Percentiles rank a stretch among this genome's conserved stretches.
Conservation (phyloP, 2,329 filamentous ascomycete genomes). For the Alternaria novae-zelandiae region DNA sequence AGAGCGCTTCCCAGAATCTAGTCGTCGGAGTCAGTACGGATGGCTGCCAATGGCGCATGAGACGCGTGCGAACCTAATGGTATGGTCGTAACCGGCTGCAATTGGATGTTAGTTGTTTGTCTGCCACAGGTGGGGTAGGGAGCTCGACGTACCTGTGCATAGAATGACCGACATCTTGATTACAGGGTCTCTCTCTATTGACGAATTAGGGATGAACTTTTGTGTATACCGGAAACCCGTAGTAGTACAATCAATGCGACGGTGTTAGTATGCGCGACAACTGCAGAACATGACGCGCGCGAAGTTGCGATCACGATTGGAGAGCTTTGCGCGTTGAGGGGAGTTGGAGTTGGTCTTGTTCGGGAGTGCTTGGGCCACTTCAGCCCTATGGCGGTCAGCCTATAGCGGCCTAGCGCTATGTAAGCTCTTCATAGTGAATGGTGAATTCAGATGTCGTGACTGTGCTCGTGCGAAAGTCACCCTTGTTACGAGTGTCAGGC, state of each 20-base stretch:
- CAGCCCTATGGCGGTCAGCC: conserved; percentile 19
- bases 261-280: background rate
- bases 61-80: conserved; percentile 66
- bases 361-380: conserved; percentile 18
- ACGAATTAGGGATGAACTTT: background rate
- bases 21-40: conserved; percentile 21
- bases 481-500: background rate
- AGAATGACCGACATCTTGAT: conserved; percentile 68
- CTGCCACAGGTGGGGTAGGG: conserved; percentile 19
- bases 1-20: conserved; percentile 98
- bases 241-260: conserved; percentile 3
- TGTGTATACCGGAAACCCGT: background rate
- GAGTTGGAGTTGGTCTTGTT: conserved; percentile 15
- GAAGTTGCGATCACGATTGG: conserved; percentile 8
- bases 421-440: background rate
- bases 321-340: conserved; percentile 5
- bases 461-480: background rate
- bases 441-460: background rate
- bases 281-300: conserved; percentile 7
- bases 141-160: conserved; percentile 63
- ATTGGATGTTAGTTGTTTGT: conserved; percentile 26
- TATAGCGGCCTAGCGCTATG: conserved; percentile 7
- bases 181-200: background rate
- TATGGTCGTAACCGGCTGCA: conserved; percentile 75
- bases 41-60: background rate